Base-by-base conservation (phyloP, 768 basidiomycete species). In the Sarcodon sp. region DNA sequence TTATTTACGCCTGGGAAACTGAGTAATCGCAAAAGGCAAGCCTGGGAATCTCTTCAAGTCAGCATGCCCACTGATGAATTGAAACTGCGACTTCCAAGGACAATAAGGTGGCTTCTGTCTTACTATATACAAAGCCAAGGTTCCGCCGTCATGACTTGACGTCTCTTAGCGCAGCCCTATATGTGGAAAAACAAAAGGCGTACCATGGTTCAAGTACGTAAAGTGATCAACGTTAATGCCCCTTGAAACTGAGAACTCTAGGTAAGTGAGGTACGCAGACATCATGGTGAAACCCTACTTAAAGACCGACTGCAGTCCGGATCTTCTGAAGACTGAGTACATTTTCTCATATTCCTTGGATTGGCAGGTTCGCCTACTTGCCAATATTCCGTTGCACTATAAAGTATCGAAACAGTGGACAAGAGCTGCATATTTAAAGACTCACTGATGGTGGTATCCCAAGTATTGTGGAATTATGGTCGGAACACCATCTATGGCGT, bases 401-500 rank as follows among this genome's bases (percentile, higher is more conserved):
- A 36, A 39, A 16, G 33, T 43, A 37, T 44, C 47, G 58, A 55
- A 54, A 58, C 15, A 41, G 56, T 43, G 63, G 59, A 21, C 13
- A 31, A 36, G 44, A 50, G 43, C 44, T 45, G 31, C n/a, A 45
- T 16, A 41, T 51, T 15, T 33, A 3, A 32, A 16, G 11, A 44
- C 56, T 47, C 54, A 73, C 59, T 65, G 73, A 48, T 76, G 75
- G 37, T 56, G 64, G 54, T 77, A 77, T 13, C 73, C 75, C 11
- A 73, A 57, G 33, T 31, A 52, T 46, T 64, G 61, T 31, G 69
- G 69, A 39, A 77, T 59, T 52, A 77, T 67, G 5, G 72, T 75
- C 4, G 76, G 73, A 7, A 76, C 70, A 7, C 75, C 74, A 50
- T 76, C 75, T 72, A 44, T 16, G 7, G 21, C 9, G 37, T 18